Conservation (phyloP, 148 eudicot species). For the Rhododendron mucronatum region DNA sequence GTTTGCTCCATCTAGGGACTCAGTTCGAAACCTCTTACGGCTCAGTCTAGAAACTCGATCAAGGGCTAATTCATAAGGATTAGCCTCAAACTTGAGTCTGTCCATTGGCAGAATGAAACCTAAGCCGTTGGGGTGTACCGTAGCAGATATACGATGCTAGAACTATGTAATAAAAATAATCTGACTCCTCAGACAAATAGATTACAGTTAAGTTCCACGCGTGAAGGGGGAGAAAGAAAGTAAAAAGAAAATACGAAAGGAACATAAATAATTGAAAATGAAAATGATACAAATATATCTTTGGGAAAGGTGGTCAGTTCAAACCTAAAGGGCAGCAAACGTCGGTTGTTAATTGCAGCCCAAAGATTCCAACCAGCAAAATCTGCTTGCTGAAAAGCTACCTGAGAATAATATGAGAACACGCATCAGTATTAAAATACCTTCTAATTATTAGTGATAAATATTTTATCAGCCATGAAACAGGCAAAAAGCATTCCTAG, state of each 20-base stretch:
- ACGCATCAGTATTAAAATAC: background rate
- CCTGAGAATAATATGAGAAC: constrained; percentile 38
- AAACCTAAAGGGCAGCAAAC: constrained; percentile 89
- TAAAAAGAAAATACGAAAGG: background rate
- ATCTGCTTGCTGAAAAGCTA: constrained; percentile 98
- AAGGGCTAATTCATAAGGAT: too few species aligned
- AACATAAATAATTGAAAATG: background rate
- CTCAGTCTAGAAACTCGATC: too few species aligned
- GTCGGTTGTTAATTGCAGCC: constrained; percentile 94
- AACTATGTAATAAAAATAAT: background rate
- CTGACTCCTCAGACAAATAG: background rate
- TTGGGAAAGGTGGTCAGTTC: constrained; percentile 13
- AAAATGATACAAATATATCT: background rate
- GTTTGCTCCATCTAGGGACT: background rate
- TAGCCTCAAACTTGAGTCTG: background rate
- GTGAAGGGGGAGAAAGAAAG: background rate
- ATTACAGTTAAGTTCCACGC: background rate
- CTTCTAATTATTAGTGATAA: background rate
- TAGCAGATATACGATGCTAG: background rate
- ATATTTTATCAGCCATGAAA: background rate
- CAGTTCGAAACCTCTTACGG: too few species aligned
- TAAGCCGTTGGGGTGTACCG: background rate
- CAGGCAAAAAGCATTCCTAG: background rate
- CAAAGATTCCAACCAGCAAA: constrained; percentile 97
- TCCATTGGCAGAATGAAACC: background rate